phyloP scores from a whole-genome alignment of 2,329 filamentous ascomycete species.

The Shiraia sp. region DNA sequence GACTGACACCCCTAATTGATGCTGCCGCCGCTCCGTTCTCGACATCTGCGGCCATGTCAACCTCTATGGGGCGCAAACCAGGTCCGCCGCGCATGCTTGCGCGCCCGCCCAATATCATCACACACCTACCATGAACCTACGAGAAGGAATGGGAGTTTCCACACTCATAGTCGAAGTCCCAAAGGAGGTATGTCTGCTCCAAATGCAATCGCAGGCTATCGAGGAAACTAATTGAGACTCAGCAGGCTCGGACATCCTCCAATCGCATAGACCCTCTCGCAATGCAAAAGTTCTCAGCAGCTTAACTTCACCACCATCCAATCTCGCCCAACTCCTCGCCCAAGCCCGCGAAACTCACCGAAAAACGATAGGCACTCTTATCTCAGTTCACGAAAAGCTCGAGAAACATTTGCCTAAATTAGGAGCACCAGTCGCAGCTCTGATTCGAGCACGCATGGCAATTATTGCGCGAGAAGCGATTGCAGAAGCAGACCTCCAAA shows the following conservation, averaged over 20 bases:
- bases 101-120: conserved; percentile 15
- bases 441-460: conserved; percentile 2
- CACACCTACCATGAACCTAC: conserved; percentile 14
- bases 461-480: conserved; percentile 2
- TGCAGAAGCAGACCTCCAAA: not conserved
- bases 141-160: conserved; percentile 5
- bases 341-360: conserved; percentile 1
- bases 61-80: conserved; percentile 46
- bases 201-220: not conserved
- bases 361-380: not conserved
- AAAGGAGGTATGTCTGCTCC: not conserved
- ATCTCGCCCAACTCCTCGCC: too few relatives aligned
- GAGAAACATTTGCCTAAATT: not conserved
- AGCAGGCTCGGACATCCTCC: too few relatives aligned
- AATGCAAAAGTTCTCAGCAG: too few relatives aligned
- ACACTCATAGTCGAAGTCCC: not conserved
- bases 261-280: not conserved
- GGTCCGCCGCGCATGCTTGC: conserved; percentile 32
- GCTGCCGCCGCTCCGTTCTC: conserved; percentile 48
- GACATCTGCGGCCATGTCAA: conserved; percentile 49
- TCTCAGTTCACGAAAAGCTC: not conserved
- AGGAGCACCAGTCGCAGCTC: not conserved
- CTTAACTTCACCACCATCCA: too few relatives aligned
- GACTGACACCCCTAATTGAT: conserved; percentile 47
- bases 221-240: too few relatives aligned